Evolutionary conservation across 768 basidiomycete genomes (phyloP), one percentile per base, ranked within the genome.

Genomic region (Pulveroboletus sp.): DNA sequence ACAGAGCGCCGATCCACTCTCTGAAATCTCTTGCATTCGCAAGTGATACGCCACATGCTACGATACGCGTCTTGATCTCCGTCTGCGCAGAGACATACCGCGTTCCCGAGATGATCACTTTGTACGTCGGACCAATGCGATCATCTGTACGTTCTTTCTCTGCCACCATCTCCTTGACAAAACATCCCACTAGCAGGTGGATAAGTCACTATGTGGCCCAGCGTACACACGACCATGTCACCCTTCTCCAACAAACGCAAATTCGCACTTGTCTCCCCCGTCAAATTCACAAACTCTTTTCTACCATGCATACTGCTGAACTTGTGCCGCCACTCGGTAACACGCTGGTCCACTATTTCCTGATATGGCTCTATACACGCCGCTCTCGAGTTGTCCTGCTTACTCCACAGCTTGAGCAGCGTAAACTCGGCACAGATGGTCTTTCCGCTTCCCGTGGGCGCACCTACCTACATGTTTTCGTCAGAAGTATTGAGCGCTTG

Each of bases 381-480:
- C 0, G 94, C 94, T n/a, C 94, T 76, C 17, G 80, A 79, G 38
- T 84, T 77, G 52, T 94, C 86, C 6, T 75, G 72, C 67, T 91
- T 91, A 42, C 90, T 90, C 97, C 97, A 99, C 0, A 99, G 68
- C n/a, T 94, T 81, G 40, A 99, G 72, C 13, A 99, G 73, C 0
- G 97, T 95, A 51, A 97, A 95, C 66, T 99, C 97, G 0, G 94
- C 97, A 56, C 93, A 95, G 36, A 98, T 87, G 0, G 95, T 98
- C 77, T 99, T 98, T 13, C 97, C 95, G 43, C 89, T 92, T 21
- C 97, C 95, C 1, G 97, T 94, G 0, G 97, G 95, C 1, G 95
- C 97, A 19, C 94, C 94, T 47, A 99, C 84, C 62, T 98, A 94
- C 36, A 95, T 87, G 59, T 95, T 98, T 62, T 98, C 97, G 60